These are phyloP conservation scores for Xylariaceae sp. DNA, from an alignment of 2,329 filamentous ascomycete genomes.

Conservation along the genomic window DNA sequence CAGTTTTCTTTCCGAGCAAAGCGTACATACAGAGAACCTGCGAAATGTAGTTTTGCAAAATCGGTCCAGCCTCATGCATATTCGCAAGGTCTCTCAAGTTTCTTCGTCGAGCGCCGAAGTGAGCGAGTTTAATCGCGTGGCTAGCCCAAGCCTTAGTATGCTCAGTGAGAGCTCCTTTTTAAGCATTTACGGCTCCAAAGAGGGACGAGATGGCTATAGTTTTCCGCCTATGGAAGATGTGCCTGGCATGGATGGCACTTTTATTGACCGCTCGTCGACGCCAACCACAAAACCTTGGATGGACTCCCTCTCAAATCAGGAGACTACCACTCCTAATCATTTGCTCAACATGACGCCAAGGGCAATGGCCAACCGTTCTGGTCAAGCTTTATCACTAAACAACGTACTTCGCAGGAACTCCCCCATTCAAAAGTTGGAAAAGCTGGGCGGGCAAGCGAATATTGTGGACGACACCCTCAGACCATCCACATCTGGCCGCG, in stretches of 20 bases:
- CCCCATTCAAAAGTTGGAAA: constrained; percentile 59
- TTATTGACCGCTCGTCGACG: constrained; percentile 31
- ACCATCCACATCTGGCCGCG: constrained; percentile 38
- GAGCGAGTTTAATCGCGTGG: constrained; percentile 48
- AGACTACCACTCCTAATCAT: constrained; percentile 33
- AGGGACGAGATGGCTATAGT: constrained; percentile 25
- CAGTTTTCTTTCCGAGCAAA: constrained; percentile 68
- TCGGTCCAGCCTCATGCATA: constrained; percentile 56
- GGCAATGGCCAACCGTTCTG: constrained; percentile 39
- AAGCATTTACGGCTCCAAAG: constrained; percentile 63
- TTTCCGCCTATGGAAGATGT: constrained; percentile 28
- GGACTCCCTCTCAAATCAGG: constrained; percentile 31
- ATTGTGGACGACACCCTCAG: constrained; percentile 41
- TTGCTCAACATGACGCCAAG: constrained; percentile 43
- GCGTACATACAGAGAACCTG: constrained; percentile 65
- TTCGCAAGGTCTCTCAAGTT: constrained; percentile 55
- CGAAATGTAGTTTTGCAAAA: constrained; percentile 64
- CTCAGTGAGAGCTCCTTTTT: constrained; percentile 72
- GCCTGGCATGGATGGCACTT: constrained; percentile 35
- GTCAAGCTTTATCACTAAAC: constrained; percentile 54
- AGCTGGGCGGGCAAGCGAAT: constrained; percentile 44
- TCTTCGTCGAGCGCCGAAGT: constrained; percentile 43
- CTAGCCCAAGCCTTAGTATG: constrained; percentile 68
- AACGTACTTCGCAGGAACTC: constrained; percentile 54
- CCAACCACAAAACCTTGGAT: constrained; percentile 27